Evolutionary conservation across 2,329 filamentous ascomycete genomes (phyloP).

Genomic region (Lachnellula subtilissima): DNA sequence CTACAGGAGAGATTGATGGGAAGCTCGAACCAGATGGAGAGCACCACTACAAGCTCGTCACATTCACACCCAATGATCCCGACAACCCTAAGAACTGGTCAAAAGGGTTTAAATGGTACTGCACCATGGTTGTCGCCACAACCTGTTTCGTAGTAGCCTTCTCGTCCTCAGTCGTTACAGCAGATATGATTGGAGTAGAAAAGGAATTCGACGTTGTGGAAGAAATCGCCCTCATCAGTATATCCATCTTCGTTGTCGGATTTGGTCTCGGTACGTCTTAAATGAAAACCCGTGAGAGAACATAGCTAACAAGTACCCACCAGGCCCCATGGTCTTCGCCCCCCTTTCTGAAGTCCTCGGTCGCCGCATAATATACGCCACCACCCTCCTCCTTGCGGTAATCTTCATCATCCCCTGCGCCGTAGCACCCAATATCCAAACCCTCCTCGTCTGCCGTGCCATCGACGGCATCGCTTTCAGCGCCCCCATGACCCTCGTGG

Average conservation of each 20-base stretch:
- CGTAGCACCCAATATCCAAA: slow-evolving; percentile 69
- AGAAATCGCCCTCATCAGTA: slow-evolving; percentile 67
- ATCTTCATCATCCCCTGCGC: slow-evolving; percentile 79
- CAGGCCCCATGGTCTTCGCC: slow-evolving; percentile 72
- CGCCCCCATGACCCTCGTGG: slow-evolving; percentile 81
- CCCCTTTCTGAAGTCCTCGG: slow-evolving; percentile 74
- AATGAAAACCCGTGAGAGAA: background rate
- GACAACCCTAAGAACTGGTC: slow-evolving; percentile 86
- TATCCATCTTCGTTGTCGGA: slow-evolving; percentile 75
- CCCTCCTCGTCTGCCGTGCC: slow-evolving; percentile 68
- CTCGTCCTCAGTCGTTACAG: slow-evolving; percentile 69
- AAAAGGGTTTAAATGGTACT: slow-evolving; percentile 74
- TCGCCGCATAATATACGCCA: slow-evolving; percentile 60
- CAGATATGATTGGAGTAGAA: slow-evolving; percentile 62
- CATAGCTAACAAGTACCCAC: slow-evolving; percentile 6
- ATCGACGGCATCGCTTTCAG: slow-evolving; percentile 83
- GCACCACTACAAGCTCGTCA: slow-evolving; percentile 54
- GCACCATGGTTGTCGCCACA: slow-evolving; percentile 76
- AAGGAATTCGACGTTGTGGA: slow-evolving; percentile 62
- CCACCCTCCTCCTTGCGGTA: slow-evolving; percentile 51
- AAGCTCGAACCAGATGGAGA: slow-evolving; percentile 21
- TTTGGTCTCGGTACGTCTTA: slow-evolving; percentile 63
- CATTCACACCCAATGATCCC: slow-evolving; percentile 65
- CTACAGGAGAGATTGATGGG: slow-evolving; percentile 52
- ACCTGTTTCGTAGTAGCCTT: slow-evolving; percentile 67